These are phyloP conservation scores for Imleria badia DNA, from an alignment of 768 basidiomycete species.

Conservation along the genomic window DNA sequence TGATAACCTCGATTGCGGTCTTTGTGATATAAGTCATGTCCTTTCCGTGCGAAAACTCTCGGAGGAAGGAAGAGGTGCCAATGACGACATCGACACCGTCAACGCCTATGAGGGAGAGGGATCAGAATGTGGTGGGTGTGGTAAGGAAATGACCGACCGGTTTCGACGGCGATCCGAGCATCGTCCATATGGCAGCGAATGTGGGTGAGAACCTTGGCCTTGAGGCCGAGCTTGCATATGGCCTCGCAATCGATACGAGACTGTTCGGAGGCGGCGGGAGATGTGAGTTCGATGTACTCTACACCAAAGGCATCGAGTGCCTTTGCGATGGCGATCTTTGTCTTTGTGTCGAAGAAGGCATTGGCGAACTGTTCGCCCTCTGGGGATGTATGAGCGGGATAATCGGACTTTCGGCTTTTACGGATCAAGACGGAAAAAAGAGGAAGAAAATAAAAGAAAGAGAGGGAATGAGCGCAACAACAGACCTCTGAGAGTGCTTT, in stretches of 20 bases:
- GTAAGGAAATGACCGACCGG: slow-evolving; percentile 53
- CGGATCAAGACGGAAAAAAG: neutral
- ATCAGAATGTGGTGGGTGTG: neutral
- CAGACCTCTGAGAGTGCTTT: slow-evolving; percentile 91
- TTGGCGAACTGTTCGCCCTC: slow-evolving; percentile 99
- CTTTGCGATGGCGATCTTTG: slow-evolving; percentile 98
- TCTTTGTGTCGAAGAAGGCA: slow-evolving; percentile 99
- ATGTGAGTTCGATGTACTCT: slow-evolving; percentile 99
- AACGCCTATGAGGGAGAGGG: slow-evolving; percentile 57
- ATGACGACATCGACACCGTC: slow-evolving; percentile 99
- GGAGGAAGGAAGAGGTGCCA: slow-evolving; percentile 97
- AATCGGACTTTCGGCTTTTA: slow-evolving; percentile 14
- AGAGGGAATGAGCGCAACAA: slow-evolving; percentile 8
- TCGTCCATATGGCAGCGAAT: slow-evolving; percentile 99
- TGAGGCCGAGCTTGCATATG: slow-evolving; percentile 98
- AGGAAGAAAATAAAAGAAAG: neutral
- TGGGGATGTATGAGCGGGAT: slow-evolving; percentile 32
- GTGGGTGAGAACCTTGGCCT: slow-evolving; percentile 96
- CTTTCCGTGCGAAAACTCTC: slow-evolving; percentile 99
- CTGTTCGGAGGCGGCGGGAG: slow-evolving; percentile 96
- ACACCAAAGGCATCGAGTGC: slow-evolving; percentile 98
- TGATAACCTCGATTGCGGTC: slow-evolving; percentile 97
- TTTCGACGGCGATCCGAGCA: slow-evolving; percentile 96
- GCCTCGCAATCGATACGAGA: slow-evolving; percentile 93
- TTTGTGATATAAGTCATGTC: slow-evolving; percentile 99